A percentile compares a stretch with the other conserved stretches of the same genome.
phyloP scores from a whole-genome alignment of 768 basidiomycete species.

The Mycena galopus region DNA sequence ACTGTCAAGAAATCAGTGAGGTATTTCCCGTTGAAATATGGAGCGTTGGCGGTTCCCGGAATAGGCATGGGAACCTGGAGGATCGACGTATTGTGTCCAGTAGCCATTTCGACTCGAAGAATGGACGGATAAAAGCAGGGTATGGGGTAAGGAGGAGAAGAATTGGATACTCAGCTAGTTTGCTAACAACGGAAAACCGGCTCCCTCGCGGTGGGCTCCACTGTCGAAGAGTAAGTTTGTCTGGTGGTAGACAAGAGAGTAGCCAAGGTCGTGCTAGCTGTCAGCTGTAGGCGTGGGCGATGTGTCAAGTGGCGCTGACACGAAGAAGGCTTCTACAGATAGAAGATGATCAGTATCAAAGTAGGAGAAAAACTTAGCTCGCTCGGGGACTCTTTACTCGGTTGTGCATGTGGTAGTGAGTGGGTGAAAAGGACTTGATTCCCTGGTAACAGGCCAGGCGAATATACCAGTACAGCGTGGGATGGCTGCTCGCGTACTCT shows the following conservation, averaged over 20 bases:
- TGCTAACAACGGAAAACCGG: not conserved
- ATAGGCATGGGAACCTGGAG: not conserved
- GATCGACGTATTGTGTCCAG: not conserved
- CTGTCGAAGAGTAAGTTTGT: not conserved
- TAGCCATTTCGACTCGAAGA: not conserved
- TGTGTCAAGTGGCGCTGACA: no score
- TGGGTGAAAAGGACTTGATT: no score
- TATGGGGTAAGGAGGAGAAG: not conserved
- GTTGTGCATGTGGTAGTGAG: no score
- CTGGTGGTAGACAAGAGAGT: not conserved
- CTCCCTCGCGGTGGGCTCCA: not conserved
- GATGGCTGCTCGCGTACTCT: no score
- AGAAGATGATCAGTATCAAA: no score
- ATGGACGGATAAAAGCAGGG: not conserved
- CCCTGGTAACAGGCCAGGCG: no score
- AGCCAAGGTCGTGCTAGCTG: no score
- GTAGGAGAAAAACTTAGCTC: no score
- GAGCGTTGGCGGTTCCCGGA: not conserved
- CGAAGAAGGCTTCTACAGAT: no score
- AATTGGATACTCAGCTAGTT: not conserved
- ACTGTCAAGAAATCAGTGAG: not conserved
- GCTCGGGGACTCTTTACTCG: no score
- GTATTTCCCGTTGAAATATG: not conserved
- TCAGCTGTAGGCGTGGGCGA: no score
- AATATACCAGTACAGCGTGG: no score